Evolutionary conservation across 495 filamentous ascomycete species (phyloP).

Genomic region (Trichoderma orchidacearum): DNA sequence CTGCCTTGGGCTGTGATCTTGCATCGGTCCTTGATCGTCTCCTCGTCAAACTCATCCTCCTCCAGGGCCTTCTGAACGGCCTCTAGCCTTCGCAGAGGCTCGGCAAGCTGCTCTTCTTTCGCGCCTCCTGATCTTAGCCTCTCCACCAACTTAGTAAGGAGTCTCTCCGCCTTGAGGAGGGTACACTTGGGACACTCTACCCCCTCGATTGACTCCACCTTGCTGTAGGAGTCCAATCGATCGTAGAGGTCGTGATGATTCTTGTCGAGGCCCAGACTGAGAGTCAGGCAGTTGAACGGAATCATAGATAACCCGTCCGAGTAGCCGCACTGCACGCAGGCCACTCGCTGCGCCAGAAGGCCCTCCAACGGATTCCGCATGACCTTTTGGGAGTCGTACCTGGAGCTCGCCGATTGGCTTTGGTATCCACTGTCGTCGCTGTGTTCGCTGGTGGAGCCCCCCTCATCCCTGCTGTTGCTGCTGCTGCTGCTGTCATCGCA

Average conservation of each 20-base stretch:
- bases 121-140: constrained; percentile 7
- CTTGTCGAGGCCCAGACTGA: constrained; percentile 48
- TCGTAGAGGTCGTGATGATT: constrained; percentile 52
- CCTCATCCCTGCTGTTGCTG: too few species aligned
- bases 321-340: constrained; percentile 73
- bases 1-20: constrained; percentile 54
- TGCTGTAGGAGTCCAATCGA: constrained; percentile 73
- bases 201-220: constrained; percentile 68
- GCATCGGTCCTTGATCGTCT: constrained; percentile 56
- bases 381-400: constrained; percentile 9
- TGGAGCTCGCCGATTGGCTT: constrained; percentile 15
- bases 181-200: constrained; percentile 92
- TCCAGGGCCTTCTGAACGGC: constrained; percentile 57
- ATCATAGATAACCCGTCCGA: constrained; percentile 78
- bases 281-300: constrained; percentile 87
- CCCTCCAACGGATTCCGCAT: constrained; percentile 64
- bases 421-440: constrained; percentile 36
- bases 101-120: constrained; percentile 9
- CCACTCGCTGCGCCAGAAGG: constrained; percentile 75
- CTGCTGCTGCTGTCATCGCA: background rate
- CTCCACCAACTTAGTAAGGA: constrained; percentile 23
- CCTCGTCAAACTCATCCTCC: constrained; percentile 68
- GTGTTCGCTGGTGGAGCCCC: constrained; percentile 24
- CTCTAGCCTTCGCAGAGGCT: constrained; percentile 34
- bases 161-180: constrained; percentile 34